Evolutionary conservation across 2,329 filamentous ascomycete genomes (phyloP), one percentile per base, ranked within the genome.

Genomic region (Colletotrichum sojae): DNA sequence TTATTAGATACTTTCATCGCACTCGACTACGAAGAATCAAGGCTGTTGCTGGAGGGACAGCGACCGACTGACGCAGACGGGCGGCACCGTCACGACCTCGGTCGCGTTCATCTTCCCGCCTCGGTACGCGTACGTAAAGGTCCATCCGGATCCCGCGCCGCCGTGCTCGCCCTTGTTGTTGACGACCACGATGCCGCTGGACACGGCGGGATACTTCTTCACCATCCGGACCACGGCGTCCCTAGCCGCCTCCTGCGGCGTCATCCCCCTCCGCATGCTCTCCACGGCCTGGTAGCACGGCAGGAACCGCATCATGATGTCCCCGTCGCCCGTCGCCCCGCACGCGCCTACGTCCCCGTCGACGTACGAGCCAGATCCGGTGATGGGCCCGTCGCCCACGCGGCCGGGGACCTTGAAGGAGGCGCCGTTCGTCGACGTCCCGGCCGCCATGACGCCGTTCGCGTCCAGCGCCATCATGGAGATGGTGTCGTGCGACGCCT

Each of bases 211-310:
- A 54, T 84, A 86, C 73, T 81, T 84, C 13, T 76, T 73, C 12
- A 86, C 52, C 83, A 88, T 88, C 16, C 86, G 78, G 1, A 73
- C 63, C 0, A 88, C 85, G 0, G 82, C 85, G 63, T 89, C 85
- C 54, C 85, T 81, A 0, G 86, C 86, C 0, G 86, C 86, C 39
- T 82, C 79, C 5, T 73, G 77, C 0, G 86, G 85, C 0, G 75
- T 75, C 81, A 88, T 82, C 1, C 86, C 86, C 1, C 73, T 76
- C 12, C 86, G 78, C 74, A 89, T 68, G 67, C 79, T 87, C 77
- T 89, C 86, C 1, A 89, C 83, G 1, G 86, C 86, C 73, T 88
- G 86, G 72, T 88, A 88, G 73, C 86, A 89, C 0, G 86, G 86
- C 25, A 88, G 74, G 70, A 88, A 87, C 4, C 86, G 81, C 83